Conservation (phyloP, 768 basidiomycete species). For the Aureoboletus auriporus region DNA sequence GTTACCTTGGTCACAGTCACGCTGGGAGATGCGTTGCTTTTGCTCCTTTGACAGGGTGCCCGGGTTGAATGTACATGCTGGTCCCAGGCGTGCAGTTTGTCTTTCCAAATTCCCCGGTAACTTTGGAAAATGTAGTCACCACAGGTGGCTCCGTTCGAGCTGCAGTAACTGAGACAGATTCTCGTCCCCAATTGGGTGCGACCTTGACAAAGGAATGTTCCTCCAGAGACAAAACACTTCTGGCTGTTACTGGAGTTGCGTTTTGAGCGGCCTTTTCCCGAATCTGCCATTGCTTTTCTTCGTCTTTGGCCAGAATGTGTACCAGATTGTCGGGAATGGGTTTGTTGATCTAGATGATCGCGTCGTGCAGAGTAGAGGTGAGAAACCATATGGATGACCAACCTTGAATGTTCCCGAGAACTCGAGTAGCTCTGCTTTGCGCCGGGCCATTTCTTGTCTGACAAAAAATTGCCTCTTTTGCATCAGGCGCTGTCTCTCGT, state of each 20-base stretch:
- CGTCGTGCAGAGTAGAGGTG: neutral
- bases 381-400: constrained; percentile 14
- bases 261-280: constrained; percentile 71
- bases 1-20: no score
- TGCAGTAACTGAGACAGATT: constrained; percentile 23
- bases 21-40: constrained; percentile 36
- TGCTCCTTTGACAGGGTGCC: constrained; percentile 83
- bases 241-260: constrained; percentile 61
- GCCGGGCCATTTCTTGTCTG: constrained; percentile 93
- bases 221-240: constrained; percentile 61
- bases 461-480: constrained; percentile 86
- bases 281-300: constrained; percentile 83
- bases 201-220: constrained; percentile 30
- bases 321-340: constrained; percentile 95
- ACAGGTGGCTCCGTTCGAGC: constrained; percentile 25
- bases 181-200: constrained; percentile 23
- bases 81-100: constrained; percentile 45
- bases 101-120: constrained; percentile 25
- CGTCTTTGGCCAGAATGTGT: constrained; percentile 89
- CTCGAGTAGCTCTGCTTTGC: constrained; percentile 87
- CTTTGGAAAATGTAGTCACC: constrained; percentile 30
- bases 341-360: constrained; percentile 67
- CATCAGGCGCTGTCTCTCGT: constrained; percentile 84
- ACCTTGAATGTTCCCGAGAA: constrained; percentile 97
- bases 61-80: constrained; percentile 80